Percentiles rank a stretch among this genome's conserved stretches.
These are phyloP conservation scores for Pseudoneurospora amorphoporcata DNA, from an alignment of 495 filamentous ascomycete species.

Conservation along the genomic window DNA sequence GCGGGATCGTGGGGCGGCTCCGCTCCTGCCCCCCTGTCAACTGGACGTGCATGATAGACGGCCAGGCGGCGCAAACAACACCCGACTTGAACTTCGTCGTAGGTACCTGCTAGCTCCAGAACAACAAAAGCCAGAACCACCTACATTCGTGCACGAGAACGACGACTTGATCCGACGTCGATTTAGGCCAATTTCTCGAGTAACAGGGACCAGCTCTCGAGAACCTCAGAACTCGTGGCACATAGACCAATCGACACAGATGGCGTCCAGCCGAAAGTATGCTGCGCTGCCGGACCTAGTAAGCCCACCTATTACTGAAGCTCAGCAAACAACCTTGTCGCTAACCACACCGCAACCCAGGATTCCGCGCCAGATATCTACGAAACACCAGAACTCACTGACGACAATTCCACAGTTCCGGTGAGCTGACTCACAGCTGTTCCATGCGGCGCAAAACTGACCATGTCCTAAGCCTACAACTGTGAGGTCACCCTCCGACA, in stretches of 20 bases:
- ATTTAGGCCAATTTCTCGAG: no score
- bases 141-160: neutral
- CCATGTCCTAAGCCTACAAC: constrained; percentile 45
- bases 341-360: constrained; percentile 31
- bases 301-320: constrained; percentile 13
- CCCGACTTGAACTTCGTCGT: neutral
- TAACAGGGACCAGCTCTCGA: no score
- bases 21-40: neutral
- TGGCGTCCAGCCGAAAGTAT: constrained; percentile 60
- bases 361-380: constrained; percentile 90
- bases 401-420: constrained; percentile 75
- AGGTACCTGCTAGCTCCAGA: neutral
- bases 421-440: constrained; percentile 33
- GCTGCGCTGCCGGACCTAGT: constrained; percentile 78
- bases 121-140: neutral
- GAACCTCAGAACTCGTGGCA: no score
- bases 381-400: constrained; percentile 83
- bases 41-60: neutral
- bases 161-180: no score
- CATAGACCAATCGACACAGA: constrained; percentile 5
- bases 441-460: constrained; percentile 10
- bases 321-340: constrained; percentile 7
- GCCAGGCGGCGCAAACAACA: neutral
- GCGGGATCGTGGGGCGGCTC: neutral
- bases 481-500: constrained; percentile 53